A percentile compares a stretch with the other conserved stretches of the same genome.
Conservation (phyloP, 108 stramenopile genomes). For the Cyclotella sp. region DNA sequence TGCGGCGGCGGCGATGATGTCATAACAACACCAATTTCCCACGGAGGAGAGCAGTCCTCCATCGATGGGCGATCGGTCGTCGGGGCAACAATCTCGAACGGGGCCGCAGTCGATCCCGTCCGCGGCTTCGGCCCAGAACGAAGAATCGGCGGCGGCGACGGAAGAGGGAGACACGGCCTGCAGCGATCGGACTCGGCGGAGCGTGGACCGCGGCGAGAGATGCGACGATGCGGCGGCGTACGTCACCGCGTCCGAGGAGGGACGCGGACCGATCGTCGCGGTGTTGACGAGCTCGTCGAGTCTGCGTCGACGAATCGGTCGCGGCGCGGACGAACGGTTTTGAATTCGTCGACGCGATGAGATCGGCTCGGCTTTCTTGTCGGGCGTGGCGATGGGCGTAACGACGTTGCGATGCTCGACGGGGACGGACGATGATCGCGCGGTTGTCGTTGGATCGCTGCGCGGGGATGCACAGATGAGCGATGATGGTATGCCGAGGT, state of each 20-base stretch:
- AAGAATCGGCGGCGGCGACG: not conserved
- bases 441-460: not conserved
- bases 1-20: not conserved
- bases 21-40: conserved; percentile 25
- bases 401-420: not conserved
- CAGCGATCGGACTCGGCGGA: not conserved
- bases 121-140: conserved; percentile 1
- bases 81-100: not conserved
- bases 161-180: not conserved
- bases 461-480: no score
- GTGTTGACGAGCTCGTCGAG: not conserved
- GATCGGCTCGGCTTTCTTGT: not conserved
- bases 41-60: not conserved
- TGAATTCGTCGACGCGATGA: not conserved
- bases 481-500: no score
- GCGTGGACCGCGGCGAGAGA: not conserved
- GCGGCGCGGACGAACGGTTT: not conserved
- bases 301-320: not conserved
- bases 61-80: not conserved
- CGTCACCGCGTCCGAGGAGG: not conserved
- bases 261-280: not conserved
- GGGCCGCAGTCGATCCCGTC: conserved; percentile 2
- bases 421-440: conserved; percentile 1
- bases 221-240: not conserved
- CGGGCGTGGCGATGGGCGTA: not conserved